Base-by-base conservation (phyloP, 768 basidiomycete genomes). In the Hericium erinaceus region DNA sequence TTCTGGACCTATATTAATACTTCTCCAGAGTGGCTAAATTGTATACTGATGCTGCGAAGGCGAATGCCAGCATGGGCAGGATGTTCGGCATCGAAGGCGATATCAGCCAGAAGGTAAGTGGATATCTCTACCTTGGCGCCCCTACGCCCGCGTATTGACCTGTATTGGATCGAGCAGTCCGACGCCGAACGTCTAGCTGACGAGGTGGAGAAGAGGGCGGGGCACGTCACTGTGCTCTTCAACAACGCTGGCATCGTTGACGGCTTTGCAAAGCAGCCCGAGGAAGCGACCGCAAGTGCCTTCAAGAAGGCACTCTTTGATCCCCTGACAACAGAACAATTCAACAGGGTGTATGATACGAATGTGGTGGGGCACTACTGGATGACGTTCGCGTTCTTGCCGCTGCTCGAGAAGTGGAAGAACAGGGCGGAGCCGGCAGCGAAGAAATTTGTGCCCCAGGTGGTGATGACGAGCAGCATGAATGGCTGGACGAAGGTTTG, bases 371-470 rank as follows among this genome's bases (percentile, higher is more conserved):
- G 74, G 0, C 76, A 79, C 4, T 80, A 79, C 65, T 83, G 80
- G 77, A 68, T 80, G 18, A 75, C 80, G 0, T 77, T 80, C 60
- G 80, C 80, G 10, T 81, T 82, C 69, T 70, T 83, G 8, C 80
- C 78, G 4, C 67, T 83, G 0, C 70, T 83, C 7, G 77, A 78
- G 59, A 74, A 73, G 53, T 77, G 77, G 75, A 76, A 77, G 61
- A 64, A 63, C 12, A 51, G 33, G 26, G 66, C 64, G 16, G 65
- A 58, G 12, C 68, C 67, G 5, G 44, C 65, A 66, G 53, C 57
- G 62, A 24, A 70, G 68, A 55, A 46, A 15, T 78, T 78, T 57
- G 75, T 70, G 10, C 76, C 79, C 2, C 76, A 78, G 64, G 67
- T 80, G 28, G 66, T 80, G 39, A 79, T 79, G 74, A 80, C 77